Evolutionary conservation across 1,284 basidiomycete species (phyloP).

Genomic region (Phellopilus nigrolimitatus): DNA sequence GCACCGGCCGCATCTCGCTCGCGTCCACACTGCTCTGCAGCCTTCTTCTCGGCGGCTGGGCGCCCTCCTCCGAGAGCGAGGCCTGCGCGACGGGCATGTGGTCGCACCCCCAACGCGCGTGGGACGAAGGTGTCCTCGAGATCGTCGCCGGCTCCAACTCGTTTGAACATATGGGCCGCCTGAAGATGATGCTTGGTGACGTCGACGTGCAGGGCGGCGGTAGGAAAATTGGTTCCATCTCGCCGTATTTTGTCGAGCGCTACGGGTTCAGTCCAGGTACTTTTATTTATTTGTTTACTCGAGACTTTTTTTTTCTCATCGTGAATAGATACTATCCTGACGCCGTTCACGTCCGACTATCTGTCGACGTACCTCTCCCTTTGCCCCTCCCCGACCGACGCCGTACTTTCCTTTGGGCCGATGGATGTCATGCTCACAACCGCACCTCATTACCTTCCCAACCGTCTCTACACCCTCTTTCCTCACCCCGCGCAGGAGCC

Average conservation of each 20-base stretch:
- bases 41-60: slow-evolving; percentile 65
- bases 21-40: slow-evolving; percentile 71
- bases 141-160: slow-evolving; percentile 62
- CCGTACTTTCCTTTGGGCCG: slow-evolving; percentile 70
- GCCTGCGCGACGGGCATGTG: slow-evolving; percentile 74
- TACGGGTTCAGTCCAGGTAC: slow-evolving; percentile 74
- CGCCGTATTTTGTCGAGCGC: slow-evolving; percentile 70
- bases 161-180: slow-evolving; percentile 57
- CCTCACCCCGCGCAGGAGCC: slow-evolving; percentile 76
- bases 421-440: slow-evolving; percentile 72
- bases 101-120: slow-evolving; percentile 57
- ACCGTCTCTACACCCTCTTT: slow-evolving; percentile 62
- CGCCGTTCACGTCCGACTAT: slow-evolving; percentile 71
- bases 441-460: slow-evolving; percentile 65
- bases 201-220: slow-evolving; percentile 59
- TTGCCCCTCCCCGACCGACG: slow-evolving; percentile 63
- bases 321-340: slow-evolving; percentile 58
- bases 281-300: slow-evolving; percentile 23
- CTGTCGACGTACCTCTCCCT: slow-evolving; percentile 72
- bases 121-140: slow-evolving; percentile 75
- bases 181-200: slow-evolving; percentile 71
- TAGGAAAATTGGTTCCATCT: slow-evolving; percentile 58
- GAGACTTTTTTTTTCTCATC: slow-evolving; percentile 17
- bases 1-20: slow-evolving; percentile 63
- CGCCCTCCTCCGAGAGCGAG: slow-evolving; percentile 67